Percentiles rank a stretch among this genome's conserved stretches.
These are phyloP conservation scores for Aspergillus sp. DNA, from an alignment of 2,329 filamentous ascomycete genomes.

Conservation along the genomic window DNA sequence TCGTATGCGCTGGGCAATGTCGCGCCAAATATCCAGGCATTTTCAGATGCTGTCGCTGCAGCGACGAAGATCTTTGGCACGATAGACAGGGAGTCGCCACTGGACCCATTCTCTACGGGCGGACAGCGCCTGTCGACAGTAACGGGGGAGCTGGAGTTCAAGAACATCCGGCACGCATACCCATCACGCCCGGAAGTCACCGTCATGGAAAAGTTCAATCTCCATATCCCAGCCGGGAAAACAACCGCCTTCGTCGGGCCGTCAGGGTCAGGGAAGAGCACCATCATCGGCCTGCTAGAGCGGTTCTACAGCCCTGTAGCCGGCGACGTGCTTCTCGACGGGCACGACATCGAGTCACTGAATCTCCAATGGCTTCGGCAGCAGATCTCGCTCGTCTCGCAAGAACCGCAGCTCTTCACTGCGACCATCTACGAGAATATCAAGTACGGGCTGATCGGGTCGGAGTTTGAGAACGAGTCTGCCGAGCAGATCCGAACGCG, in stretches of 20 bases:
- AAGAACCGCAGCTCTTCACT: slow-evolving; percentile 81
- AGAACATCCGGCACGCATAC: slow-evolving; percentile 48
- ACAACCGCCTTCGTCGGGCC: slow-evolving; percentile 60
- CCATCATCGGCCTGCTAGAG: slow-evolving; percentile 54
- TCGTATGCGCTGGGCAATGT: slow-evolving; percentile 40
- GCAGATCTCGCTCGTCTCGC: slow-evolving; percentile 77
- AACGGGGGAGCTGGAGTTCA: slow-evolving; percentile 39
- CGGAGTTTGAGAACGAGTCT: slow-evolving; percentile 61
- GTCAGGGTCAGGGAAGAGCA: slow-evolving; percentile 44
- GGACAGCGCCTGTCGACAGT: slow-evolving; percentile 26
- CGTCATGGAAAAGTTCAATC: slow-evolving; percentile 45
- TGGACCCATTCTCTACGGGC: slow-evolving; percentile 36
- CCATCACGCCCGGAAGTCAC: slow-evolving; percentile 46
- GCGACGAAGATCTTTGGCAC: slow-evolving; percentile 38
- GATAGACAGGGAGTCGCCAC: slow-evolving; percentile 41
- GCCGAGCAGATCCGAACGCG: slow-evolving; percentile 49
- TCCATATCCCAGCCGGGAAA: slow-evolving; percentile 48
- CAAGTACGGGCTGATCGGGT: slow-evolving; percentile 58
- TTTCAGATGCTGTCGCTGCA: slow-evolving; percentile 46
- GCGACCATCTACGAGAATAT: slow-evolving; percentile 84
- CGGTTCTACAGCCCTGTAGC: slow-evolving; percentile 58
- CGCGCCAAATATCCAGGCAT: slow-evolving; percentile 42
- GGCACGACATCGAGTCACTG: slow-evolving; percentile 68
- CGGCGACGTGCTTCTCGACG: slow-evolving; percentile 63
- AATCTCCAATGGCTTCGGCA: slow-evolving; percentile 61